Percentiles rank a stretch among this genome's conserved stretches.
Conservation (phyloP, 2,329 filamentous ascomycete genomes). For the Cadophora sp. region DNA sequence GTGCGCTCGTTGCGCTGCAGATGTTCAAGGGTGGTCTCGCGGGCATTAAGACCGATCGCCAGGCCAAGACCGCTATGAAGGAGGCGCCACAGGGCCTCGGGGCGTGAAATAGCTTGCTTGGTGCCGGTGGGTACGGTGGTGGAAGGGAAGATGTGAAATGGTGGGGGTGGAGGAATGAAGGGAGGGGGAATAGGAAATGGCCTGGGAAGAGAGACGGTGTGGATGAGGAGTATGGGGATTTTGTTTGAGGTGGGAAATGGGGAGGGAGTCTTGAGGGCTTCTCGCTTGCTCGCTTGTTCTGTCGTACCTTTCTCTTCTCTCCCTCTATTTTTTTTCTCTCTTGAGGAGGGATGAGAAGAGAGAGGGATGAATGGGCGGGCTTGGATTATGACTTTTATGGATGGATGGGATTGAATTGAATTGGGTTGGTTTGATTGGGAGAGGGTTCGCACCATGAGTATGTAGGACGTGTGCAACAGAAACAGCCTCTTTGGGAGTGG, state of each 20-base stretch:
- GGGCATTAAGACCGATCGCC: slow-evolving; percentile 39
- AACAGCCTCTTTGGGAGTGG: slow-evolving; percentile 3
- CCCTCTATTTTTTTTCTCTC: neutral
- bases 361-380: neutral
- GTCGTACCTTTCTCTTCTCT: neutral
- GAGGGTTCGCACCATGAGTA: neutral
- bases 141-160: slow-evolving; percentile 1
- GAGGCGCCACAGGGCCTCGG: slow-evolving; percentile 35
- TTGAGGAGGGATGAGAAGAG: neutral
- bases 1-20: slow-evolving; percentile 54
- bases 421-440: neutral
- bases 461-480: neutral
- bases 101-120: slow-evolving; percentile 25
- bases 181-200: slow-evolving; percentile 17
- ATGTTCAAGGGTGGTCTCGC: slow-evolving; percentile 53
- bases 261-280: slow-evolving; percentile 25
- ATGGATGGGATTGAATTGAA: neutral
- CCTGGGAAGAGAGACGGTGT: slow-evolving; percentile 22
- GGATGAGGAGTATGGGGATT: slow-evolving; percentile 26
- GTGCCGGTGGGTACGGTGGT: neutral
- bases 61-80: slow-evolving; percentile 40
- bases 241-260: slow-evolving; percentile 20
- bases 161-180: slow-evolving; percentile 3
- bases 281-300: neutral
- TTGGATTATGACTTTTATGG: slow-evolving; percentile 10